Base-by-base conservation (phyloP, 1,139 yeast genomes). In the Hansenula sp. region DNA sequence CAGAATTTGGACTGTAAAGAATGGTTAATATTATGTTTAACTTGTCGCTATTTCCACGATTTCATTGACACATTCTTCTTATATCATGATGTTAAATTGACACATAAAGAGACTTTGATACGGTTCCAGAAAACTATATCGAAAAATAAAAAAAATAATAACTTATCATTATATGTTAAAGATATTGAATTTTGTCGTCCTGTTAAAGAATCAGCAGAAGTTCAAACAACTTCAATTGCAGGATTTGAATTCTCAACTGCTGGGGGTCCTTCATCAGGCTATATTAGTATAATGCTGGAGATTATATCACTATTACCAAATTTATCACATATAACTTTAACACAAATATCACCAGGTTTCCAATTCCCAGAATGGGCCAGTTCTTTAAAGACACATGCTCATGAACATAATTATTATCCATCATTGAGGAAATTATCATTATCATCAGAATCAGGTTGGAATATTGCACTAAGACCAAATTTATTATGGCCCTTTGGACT, bases 271-370 rank as follows among this genome's bases (percentile, higher is more conserved):
- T 26, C 28, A 13, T 10, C 41, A 6, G 59, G 62, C 19, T 69
- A 68, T 43, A 61, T 69, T 17, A 62, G 64, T 20, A 43, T 67
- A 17, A 52, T 65, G 55, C 48, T 68, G 22, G 69, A 65, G 41
- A 64, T 64, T 26, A 61, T 65, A 9, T 65, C 66, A 26, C 53
- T 55, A 24, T 47, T 65, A 13, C 69, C 70, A 8, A 64, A 65
- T 34, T 39, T 65, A 3, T 38, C 53, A 2, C 60, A 55, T 25
- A 51, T 65, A n/a, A 51, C 51, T 13, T 45, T 78, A 16, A 60
- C 62, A 17, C 73, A 76, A 41, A 68, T 78, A 1, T 70, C 79
- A 5, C 79, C 80, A 2, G 69, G 67, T 21, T 78, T 78, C 52
- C 66, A 62, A 32, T 74, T 78, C 40, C 73, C 75, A 4, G 50